phyloP scores from a whole-genome alignment of 805 yeast species.

The Metschnikowia vanudenii region DNA sequence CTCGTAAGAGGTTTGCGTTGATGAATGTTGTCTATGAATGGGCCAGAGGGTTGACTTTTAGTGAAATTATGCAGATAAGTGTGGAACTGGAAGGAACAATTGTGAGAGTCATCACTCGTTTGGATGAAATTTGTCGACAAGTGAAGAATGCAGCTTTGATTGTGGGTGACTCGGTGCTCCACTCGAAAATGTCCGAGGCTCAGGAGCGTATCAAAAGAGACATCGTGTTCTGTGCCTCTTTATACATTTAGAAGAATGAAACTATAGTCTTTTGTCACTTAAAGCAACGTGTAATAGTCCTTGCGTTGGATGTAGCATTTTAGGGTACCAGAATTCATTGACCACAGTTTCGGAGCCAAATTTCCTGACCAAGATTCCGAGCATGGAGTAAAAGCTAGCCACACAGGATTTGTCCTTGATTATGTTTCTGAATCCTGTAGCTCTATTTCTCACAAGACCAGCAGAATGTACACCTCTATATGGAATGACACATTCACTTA shows the following conservation, averaged over 20 bases:
- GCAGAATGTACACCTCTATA: constrained; percentile 29
- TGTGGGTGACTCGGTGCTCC: constrained; percentile 89
- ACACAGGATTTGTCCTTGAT: constrained; percentile 27
- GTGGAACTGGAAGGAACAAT: constrained; percentile 95
- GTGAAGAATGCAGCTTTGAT: constrained; percentile 91
- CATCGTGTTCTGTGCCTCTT: constrained; percentile 94
- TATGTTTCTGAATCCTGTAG: constrained; percentile 12
- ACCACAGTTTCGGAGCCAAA: constrained; percentile 26
- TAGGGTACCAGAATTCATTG: constrained; percentile 20
- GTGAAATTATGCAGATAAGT: constrained; percentile 85
- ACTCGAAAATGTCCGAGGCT: constrained; percentile 84
- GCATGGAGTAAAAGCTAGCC: constrained; percentile 38
- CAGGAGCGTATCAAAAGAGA: constrained; percentile 95
- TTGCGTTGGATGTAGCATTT: constrained; percentile 13
- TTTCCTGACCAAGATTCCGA: constrained; percentile 34
- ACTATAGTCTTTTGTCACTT: constrained; percentile 2
- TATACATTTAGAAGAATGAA: constrained; percentile 56
- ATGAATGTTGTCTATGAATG: constrained; percentile 96
- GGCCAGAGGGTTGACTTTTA: constrained; percentile 93
- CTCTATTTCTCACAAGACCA: constrained; percentile 17
- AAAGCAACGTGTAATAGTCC: constrained; percentile 31
- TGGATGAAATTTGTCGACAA: constrained; percentile 94
- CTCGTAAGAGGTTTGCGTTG: constrained; percentile 81
- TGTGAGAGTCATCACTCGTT: constrained; percentile 89
- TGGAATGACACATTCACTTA: constrained; percentile 32